These are phyloP conservation scores for Graphiopsis chlorocephala DNA, from an alignment of 2,329 filamentous ascomycete species.

Conservation along the genomic window DNA sequence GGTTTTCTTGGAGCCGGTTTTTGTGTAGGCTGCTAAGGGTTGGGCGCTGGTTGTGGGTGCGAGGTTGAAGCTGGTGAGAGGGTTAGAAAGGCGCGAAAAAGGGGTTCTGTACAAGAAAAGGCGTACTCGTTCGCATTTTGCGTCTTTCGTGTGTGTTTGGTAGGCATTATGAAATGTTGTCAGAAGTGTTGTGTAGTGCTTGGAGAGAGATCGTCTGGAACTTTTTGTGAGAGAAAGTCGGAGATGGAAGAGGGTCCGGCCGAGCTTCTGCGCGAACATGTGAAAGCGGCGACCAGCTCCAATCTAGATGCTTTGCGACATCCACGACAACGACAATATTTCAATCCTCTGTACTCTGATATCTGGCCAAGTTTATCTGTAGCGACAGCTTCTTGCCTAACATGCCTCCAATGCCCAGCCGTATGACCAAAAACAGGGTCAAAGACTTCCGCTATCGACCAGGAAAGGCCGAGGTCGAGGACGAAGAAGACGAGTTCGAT, in stretches of 20 bases:
- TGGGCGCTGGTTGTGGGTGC: constrained; percentile 60
- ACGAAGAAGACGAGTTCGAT: constrained; percentile 39
- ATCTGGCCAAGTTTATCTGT: not conserved
- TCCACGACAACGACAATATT: not conserved
- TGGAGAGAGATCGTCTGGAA: not conserved
- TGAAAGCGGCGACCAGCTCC: constrained; percentile 1
- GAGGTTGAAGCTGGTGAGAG: constrained; percentile 53
- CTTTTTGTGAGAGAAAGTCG: constrained; percentile 14
- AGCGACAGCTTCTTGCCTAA: constrained; percentile 16
- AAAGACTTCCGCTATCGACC: constrained; percentile 79
- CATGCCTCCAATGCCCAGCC: constrained; percentile 64
- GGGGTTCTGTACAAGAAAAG: constrained; percentile 39
- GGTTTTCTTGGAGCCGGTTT: constrained; percentile 26
- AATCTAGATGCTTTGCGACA: not conserved
- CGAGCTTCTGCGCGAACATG: not conserved
- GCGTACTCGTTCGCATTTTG: constrained; percentile 43
- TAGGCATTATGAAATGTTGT: constrained; percentile 20
- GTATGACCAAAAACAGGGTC: constrained; percentile 89
- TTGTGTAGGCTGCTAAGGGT: constrained; percentile 55
- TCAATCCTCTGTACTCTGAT: not conserved
- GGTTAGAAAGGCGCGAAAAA: constrained; percentile 31
- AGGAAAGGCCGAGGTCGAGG: constrained; percentile 67
- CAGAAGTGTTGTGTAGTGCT: not conserved
- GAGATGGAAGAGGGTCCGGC: not conserved
- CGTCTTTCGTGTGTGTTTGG: constrained; percentile 35